A percentile compares a stretch with the other conserved stretches of the same genome.
Evolutionary conservation across 1,139 yeast species (phyloP).

Genomic region (Geotrichum bryndzae): DNA sequence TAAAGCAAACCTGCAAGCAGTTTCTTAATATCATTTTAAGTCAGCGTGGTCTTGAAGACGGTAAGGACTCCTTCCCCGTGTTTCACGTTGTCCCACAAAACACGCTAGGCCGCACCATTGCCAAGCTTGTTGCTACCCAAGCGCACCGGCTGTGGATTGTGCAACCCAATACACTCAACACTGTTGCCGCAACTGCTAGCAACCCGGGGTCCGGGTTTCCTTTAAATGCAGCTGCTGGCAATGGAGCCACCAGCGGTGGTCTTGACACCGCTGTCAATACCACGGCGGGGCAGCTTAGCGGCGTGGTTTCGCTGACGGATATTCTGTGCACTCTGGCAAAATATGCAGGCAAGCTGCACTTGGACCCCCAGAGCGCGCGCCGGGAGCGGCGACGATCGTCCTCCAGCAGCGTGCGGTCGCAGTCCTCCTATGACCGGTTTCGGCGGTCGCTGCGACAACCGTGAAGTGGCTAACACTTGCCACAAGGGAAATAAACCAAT

Average conservation of each 20-base stretch:
- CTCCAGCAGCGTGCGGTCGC: constrained; percentile 34
- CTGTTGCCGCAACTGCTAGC: constrained; percentile 10
- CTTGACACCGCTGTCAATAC: constrained; percentile 31
- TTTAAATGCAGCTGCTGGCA: constrained; percentile 17
- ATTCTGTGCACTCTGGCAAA: constrained; percentile 75
- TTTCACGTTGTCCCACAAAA: constrained; percentile 81
- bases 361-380: constrained; percentile 81
- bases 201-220: not conserved
- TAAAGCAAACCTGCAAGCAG: constrained; percentile 78
- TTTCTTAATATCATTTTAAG: constrained; percentile 81
- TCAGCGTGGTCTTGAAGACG: constrained; percentile 85
- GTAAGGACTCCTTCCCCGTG: constrained; percentile 92
- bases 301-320: constrained; percentile 88
- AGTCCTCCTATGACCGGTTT: constrained; percentile 24
- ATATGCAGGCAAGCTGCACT: constrained; percentile 55
- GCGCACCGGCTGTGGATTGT: constrained; percentile 93
- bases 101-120: constrained; percentile 84
- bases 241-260: constrained; percentile 29
- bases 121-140: constrained; percentile 90
- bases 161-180: constrained; percentile 40
- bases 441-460: constrained; percentile 18
- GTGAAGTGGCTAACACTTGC: not conserved
- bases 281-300: constrained; percentile 72
- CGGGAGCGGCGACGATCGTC: constrained; percentile 69
- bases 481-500: not conserved